Base-by-base conservation (phyloP, 257 asterid species). In the Haberlea rhodopensis region DNA sequence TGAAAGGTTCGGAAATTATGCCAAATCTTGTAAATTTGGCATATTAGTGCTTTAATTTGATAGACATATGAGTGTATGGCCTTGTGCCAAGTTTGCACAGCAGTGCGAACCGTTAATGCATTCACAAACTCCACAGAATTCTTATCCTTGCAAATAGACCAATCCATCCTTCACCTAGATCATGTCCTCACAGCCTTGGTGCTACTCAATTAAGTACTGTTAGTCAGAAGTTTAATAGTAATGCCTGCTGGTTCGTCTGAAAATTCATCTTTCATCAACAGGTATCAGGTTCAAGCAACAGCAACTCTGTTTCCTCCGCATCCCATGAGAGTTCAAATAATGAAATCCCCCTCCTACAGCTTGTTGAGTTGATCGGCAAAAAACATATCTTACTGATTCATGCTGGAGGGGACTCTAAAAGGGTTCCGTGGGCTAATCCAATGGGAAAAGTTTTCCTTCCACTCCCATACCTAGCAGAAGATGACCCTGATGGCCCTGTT, bases 401-500 rank as follows among this genome's bases (percentile, higher is more conserved):
- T 77, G 99, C 96, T 71, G 99, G 95, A 70, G 99, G 97, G 67
- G 97, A 94, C 88, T 94, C 97, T 65, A 87, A 94, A 83, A 73
- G 97, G 83, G 95, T 94, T 60, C 97, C 97, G 37, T 94, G 99
- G 99, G 97, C 97, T 60, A 94, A 94, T 75, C 99, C 97, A 40
- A 94, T 94, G 99, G 97, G 97, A 49, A 94, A 94, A 73, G 95
- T 88, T 74, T 94, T 94, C 78, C 84, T 94, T 69, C 97, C 99
- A 16, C 97, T 94, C 53, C 97, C 99, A 51, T 94, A 70, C 72
- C 76, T 94, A 88, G 99, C 95, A 61, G 81, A 83, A 19, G 97
- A 87, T 75, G 96, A 92, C 75, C 96, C 84, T 49, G 97, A 92
- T 66, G 88, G 94, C 18, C 87, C 99, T 57, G 97, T 90, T 24